Conservation (phyloP, 176 grass and related monocot species). For the Oryza rufipogon region DNA sequence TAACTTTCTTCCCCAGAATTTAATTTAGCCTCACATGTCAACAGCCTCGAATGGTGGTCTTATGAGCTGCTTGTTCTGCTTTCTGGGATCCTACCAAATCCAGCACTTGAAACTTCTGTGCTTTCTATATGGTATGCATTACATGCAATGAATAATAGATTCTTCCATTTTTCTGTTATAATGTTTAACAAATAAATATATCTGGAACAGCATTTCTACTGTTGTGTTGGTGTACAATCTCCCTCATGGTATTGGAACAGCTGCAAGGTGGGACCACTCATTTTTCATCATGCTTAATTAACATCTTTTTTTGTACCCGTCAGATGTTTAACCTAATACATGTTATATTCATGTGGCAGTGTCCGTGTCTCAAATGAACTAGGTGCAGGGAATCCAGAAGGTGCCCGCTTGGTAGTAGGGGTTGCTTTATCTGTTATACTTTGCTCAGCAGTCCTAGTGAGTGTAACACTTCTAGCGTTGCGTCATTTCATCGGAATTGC, state of each 20-base stretch:
- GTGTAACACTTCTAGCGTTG: slow-evolving; percentile 40
- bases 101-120: slow-evolving; percentile 70
- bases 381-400: slow-evolving; percentile 61
- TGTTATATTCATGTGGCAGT: slow-evolving; percentile 22
- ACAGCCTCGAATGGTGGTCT: slow-evolving; percentile 82
- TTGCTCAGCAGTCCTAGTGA: slow-evolving; percentile 41
- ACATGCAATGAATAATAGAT: background rate
- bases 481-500: slow-evolving; percentile 56
- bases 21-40: slow-evolving; percentile 22
- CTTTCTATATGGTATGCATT: slow-evolving; percentile 69
- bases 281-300: slow-evolving; percentile 2
- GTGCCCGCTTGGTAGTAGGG: slow-evolving; percentile 48
- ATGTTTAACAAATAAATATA: slow-evolving; percentile 11
- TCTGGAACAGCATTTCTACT: slow-evolving; percentile 55
- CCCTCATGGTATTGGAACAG: slow-evolving; percentile 63
- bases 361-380: slow-evolving; percentile 73
- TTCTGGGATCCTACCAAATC: slow-evolving; percentile 67
- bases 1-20: slow-evolving; percentile 1
- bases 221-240: slow-evolving; percentile 51
- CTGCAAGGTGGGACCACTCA: slow-evolving; percentile 49
- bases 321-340: slow-evolving; percentile 6
- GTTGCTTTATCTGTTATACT: slow-evolving; percentile 49
- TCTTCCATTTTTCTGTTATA: slow-evolving; percentile 1
- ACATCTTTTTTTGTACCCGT: background rate
- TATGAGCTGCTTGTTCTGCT: slow-evolving; percentile 67